phyloP scores from a whole-genome alignment of 208 protist species.

The Acanthamoeba healyi region DNA sequence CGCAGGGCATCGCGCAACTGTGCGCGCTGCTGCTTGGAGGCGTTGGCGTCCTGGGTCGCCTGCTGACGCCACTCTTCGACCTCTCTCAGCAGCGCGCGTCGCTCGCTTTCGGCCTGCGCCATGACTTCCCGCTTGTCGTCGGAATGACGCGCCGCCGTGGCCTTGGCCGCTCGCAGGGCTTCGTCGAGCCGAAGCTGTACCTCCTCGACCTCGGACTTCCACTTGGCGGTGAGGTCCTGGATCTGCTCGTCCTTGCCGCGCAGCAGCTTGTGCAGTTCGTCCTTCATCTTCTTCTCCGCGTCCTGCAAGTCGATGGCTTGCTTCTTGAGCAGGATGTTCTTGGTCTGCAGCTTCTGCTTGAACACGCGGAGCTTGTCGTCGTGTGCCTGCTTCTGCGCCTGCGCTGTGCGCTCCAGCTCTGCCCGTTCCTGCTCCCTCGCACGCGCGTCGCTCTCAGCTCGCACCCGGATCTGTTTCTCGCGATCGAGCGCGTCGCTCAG shows the following conservation, averaged over 20 bases:
- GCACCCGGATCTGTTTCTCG: background rate
- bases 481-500: background rate
- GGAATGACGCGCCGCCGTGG: background rate
- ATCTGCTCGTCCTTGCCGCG: constrained; percentile 39
- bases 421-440: no score
- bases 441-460: background rate
- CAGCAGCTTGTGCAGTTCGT: background rate
- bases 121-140: background rate
- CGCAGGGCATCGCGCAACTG: background rate
- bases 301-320: background rate
- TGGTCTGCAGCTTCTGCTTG: background rate
- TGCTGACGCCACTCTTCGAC: background rate
- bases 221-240: background rate
- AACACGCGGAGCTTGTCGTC: background rate
- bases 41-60: background rate
- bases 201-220: background rate
- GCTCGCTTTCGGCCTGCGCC: background rate
- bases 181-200: background rate
- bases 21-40: background rate
- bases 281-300: background rate
- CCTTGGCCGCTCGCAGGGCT: background rate
- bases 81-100: background rate
- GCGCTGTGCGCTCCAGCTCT: background rate
- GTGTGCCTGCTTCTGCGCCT: background rate
- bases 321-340: background rate